Conservation (phyloP, 192 early-diverging fungal species). For the Rhizophagus clarus region DNA sequence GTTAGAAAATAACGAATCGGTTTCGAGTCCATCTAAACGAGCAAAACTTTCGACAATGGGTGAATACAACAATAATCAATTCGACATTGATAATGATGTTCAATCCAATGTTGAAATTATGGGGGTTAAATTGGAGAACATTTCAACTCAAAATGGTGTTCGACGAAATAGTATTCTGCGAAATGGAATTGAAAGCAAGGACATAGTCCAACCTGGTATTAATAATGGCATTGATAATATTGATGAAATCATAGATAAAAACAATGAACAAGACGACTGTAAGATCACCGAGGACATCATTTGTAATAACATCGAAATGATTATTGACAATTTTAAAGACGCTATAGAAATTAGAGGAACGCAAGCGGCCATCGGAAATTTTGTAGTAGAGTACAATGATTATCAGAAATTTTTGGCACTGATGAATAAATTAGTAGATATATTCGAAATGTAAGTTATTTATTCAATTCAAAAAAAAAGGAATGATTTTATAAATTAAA, state of each 20-base stretch:
- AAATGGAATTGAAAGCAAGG: not conserved
- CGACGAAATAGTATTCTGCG: not conserved
- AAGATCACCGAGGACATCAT: not conserved
- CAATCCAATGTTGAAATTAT: not conserved
- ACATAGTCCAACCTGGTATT: not conserved
- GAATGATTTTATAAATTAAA: not conserved
- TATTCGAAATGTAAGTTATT: not conserved
- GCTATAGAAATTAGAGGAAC: not conserved
- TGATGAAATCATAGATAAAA: not conserved
- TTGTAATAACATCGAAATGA: not conserved
- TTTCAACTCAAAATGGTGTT: not conserved
- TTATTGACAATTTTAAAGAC: not conserved
- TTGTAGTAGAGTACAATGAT: not conserved
- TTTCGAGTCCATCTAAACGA: not conserved
- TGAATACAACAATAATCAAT: not conserved
- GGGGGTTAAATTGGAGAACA: not conserved
- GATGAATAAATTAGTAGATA: not conserved
- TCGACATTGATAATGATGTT: not conserved
- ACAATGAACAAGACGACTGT: not conserved
- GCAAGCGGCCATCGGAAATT: not conserved
- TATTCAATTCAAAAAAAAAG: too few species aligned
- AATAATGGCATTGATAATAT: not conserved
- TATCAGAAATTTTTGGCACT: not conserved
- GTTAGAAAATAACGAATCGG: not conserved
- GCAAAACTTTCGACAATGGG: not conserved